Evolutionary conservation across 495 filamentous ascomycete genomes (phyloP), one percentile per base, ranked within the genome.

Genomic region (Penicillium ucsense): DNA sequence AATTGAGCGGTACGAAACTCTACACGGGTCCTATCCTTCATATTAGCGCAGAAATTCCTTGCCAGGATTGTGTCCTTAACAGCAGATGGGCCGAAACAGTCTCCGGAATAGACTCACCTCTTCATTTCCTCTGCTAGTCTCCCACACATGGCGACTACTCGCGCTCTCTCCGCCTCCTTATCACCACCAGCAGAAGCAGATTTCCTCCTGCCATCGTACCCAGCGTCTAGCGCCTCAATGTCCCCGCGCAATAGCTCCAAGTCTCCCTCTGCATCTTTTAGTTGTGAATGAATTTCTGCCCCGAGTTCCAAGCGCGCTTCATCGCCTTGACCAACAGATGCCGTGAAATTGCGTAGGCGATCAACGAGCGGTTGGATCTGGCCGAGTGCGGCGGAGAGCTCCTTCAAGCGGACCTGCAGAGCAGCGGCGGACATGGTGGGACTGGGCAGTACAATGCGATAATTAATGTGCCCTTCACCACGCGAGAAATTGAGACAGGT

Each of bases 1-100:
- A 95, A 72, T 56, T 94, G 88, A 29, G 91, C 90, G 59, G 78
- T 84, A 49, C 92, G 85, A 64, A 92, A 97, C 39, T 84, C 77
- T 28, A 67, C 70, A 45, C 86, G 80, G 36, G 80, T 82, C 47
- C 88, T 92, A 27, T 45, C 41, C 12, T 10, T 4, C 12, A 8
- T 27, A 28, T 65, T 38, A 67, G 51, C 30, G 42, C 31, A 5
- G 34, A 28, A 2, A 34, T 32, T 5, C 10, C 34, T 35, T 35
- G 34, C 34, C 10, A 35, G 10, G 2, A 35, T 35, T 7, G 10
- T 35, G 1, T 20, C 2, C 34, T 10, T 10, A 35, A 10, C 34
- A 7, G 34, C 34, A 35, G 10, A 34, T 7, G 10, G 6, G 5
- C 11, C 9, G 31, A 8, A 31, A 41, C 12, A n/a, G 8, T n/a